Evolutionary conservation across 148 eudicot species (phyloP).

Genomic region (Silene uniflora): DNA sequence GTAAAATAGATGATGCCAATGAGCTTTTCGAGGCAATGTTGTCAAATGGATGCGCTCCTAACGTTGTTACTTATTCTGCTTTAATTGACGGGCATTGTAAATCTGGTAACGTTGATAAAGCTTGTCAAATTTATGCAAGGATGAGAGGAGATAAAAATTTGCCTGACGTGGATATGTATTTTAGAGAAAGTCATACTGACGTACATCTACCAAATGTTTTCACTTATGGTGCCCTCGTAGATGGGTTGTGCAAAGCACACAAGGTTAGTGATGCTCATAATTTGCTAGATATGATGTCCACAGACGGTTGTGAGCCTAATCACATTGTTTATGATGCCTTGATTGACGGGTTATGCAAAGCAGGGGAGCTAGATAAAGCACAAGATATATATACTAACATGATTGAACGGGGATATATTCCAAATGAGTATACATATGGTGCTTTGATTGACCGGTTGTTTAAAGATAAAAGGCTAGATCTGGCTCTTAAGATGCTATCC

Average conservation of each 20-base stretch:
- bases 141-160: constrained; percentile 47
- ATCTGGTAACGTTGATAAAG: constrained; percentile 53
- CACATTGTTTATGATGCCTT: constrained; percentile 72
- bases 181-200: constrained; percentile 29
- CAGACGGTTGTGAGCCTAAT: constrained; percentile 65
- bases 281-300: constrained; percentile 54
- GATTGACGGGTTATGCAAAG: constrained; percentile 75
- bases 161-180: constrained; percentile 55
- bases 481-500: constrained; percentile 54
- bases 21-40: constrained; percentile 61
- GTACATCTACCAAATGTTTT: constrained; percentile 49
- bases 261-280: constrained; percentile 53
- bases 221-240: constrained; percentile 71
- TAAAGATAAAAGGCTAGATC: constrained; percentile 71
- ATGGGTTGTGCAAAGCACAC: constrained; percentile 72
- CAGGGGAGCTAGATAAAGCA: constrained; percentile 67
- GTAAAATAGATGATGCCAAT: constrained; percentile 53
- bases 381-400: constrained; percentile 52
- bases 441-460: constrained; percentile 66
- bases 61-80: constrained; percentile 70
- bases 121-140: constrained; percentile 64
- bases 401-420: constrained; percentile 55
- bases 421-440: constrained; percentile 53
- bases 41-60: constrained; percentile 51
- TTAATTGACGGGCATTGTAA: constrained; percentile 71